Percentiles rank a stretch among this genome's conserved stretches.
Conservation (phyloP, 768 basidiomycete species). For the Lactarius hatsudake region DNA sequence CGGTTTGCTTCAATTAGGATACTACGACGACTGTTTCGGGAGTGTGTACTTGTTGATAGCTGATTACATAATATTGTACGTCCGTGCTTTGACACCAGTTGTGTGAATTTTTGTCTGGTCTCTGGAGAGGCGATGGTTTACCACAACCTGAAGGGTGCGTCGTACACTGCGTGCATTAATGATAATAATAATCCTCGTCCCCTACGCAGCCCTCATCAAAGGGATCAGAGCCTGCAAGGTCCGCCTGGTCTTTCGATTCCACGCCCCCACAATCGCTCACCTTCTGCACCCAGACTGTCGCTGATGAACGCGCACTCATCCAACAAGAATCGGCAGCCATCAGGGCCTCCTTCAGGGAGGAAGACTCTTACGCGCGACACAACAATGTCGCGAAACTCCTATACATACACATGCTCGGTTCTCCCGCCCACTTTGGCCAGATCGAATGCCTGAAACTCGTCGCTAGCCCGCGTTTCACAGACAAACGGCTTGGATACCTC, state of each 20-base stretch:
- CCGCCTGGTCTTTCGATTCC: constrained; percentile 3
- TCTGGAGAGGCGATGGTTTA: constrained; percentile 55
- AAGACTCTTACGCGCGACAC: constrained; percentile 92
- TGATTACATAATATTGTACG: neutral
- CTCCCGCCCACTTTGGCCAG: constrained; percentile 98
- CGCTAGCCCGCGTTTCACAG: constrained; percentile 90
- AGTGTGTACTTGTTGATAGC: neutral
- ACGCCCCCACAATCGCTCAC: constrained; percentile 12
- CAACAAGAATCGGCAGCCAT: constrained; percentile 98
- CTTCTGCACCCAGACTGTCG: constrained; percentile 70
- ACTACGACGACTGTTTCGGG: too few species aligned
- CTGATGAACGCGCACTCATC: constrained; percentile 95
- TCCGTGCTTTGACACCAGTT: neutral
- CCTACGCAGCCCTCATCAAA: constrained; percentile 83
- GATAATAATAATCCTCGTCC: constrained; percentile 31
- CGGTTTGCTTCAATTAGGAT: neutral
- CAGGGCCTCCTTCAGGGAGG: constrained; percentile 94
- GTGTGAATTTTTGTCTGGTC: neutral
- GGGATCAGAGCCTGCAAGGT: constrained; percentile 96
- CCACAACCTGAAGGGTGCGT: constrained; percentile 80
- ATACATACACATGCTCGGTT: constrained; percentile 99
- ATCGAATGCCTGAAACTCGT: constrained; percentile 96
- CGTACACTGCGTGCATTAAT: neutral
- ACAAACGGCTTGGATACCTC: constrained; percentile 94
- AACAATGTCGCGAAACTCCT: constrained; percentile 97